Conservation (phyloP, 2,329 filamentous ascomycete species). For the Diplodia mutila region DNA sequence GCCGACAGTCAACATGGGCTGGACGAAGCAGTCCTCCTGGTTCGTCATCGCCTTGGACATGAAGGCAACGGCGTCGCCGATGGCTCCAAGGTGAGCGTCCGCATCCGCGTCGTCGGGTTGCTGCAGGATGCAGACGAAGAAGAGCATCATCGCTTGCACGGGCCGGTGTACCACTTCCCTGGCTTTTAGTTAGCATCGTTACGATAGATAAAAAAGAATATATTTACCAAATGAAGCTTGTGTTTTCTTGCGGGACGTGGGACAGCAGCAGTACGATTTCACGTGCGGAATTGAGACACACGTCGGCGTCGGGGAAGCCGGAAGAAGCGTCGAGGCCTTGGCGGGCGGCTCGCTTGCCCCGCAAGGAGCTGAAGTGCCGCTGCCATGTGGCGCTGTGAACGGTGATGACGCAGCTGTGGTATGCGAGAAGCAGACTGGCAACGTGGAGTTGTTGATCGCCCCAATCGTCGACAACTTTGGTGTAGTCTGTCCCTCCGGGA, state of each 20-base stretch:
- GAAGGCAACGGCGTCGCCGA: background rate
- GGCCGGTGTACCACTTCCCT: background rate
- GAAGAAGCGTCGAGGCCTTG: background rate
- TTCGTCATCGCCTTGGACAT: background rate
- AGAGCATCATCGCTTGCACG: constrained; percentile 1
- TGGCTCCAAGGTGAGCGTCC: background rate
- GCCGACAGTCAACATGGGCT: background rate
- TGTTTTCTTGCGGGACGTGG: background rate
- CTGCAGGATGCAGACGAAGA: constrained; percentile 12
- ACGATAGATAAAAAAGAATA: too few relatives aligned
- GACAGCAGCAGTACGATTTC: background rate
- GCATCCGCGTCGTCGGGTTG: background rate
- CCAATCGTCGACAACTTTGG: background rate
- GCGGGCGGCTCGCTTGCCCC: background rate
- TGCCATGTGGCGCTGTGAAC: constrained; percentile 14
- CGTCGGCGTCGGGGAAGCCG: background rate
- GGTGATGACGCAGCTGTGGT: background rate
- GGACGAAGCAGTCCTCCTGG: background rate
- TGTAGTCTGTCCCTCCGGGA: background rate
- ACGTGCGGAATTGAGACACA: background rate
- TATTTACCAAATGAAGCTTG: background rate
- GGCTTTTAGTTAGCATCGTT: background rate
- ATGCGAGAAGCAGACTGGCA: background rate
- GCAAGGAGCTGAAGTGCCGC: background rate
- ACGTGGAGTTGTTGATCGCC: background rate